Evolutionary conservation across 257 asterid genomes (phyloP).

Genomic region (Coffea canephora): DNA sequence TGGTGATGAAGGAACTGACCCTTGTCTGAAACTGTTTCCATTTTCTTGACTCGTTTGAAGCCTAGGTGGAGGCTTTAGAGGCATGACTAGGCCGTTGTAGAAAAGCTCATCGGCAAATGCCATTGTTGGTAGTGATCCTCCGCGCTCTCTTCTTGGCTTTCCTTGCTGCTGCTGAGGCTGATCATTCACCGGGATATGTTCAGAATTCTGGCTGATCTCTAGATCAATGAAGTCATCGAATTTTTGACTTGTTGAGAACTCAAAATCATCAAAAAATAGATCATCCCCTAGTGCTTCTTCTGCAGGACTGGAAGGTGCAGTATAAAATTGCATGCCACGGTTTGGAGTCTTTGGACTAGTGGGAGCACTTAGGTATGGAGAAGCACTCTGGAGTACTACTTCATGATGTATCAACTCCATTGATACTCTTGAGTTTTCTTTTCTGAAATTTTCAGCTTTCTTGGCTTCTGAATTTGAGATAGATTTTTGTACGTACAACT

Average conservation of each 20-base stretch:
- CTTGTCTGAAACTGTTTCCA: constrained; percentile 21
- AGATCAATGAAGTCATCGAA: constrained; percentile 20
- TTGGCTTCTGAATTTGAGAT: background rate
- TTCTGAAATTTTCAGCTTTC: constrained; percentile 12
- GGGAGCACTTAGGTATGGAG: constrained; percentile 51
- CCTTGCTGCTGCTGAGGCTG: background rate
- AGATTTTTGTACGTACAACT: background rate
- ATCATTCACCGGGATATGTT: constrained; percentile 9
- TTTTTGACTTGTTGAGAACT: constrained; percentile 58
- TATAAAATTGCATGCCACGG: background rate
- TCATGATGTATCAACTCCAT: constrained; percentile 37
- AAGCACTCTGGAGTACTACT: constrained; percentile 17
- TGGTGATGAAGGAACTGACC: constrained; percentile 39
- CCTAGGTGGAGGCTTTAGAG: constrained; percentile 76
- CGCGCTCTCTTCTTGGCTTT: constrained; percentile 24
- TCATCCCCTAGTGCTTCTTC: background rate
- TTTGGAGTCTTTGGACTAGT: constrained; percentile 50
- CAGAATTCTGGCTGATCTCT: constrained; percentile 18
- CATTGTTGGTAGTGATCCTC: constrained; percentile 52
- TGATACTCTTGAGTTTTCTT: constrained; percentile 16
- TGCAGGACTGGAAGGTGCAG: constrained; percentile 52
- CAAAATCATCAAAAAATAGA: constrained; percentile 41
- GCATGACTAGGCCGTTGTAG: constrained; percentile 59
- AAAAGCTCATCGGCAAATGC: constrained; percentile 73
- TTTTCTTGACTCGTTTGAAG: constrained; percentile 33